These are phyloP conservation scores for Sporothrix euskadiensis DNA, from an alignment of 2,329 filamentous ascomycete genomes.

Conservation along the genomic window DNA sequence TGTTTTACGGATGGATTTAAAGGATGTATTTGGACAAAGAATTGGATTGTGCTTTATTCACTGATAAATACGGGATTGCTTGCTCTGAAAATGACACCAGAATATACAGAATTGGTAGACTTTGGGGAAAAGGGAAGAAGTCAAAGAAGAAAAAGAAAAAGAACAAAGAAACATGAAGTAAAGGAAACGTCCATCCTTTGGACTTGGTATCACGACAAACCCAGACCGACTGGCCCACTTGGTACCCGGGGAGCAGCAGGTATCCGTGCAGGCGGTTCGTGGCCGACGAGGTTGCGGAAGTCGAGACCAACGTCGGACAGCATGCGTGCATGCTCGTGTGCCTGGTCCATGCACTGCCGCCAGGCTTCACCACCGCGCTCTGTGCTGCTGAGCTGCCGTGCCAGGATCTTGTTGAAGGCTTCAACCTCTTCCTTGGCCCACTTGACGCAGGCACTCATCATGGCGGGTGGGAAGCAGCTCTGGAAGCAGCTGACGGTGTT, in stretches of 20 bases:
- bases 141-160: neutral
- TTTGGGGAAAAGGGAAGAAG: neutral
- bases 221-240: conserved; percentile 46
- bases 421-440: conserved; percentile 98
- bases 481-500: conserved; percentile 93
- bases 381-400: conserved; percentile 82
- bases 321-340: conserved; percentile 76
- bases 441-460: conserved; percentile 93
- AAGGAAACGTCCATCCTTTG: neutral
- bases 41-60: no score
- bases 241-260: conserved; percentile 31
- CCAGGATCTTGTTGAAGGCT: conserved; percentile 80
- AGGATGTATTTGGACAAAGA: no score
- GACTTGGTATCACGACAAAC: conserved; percentile 38
- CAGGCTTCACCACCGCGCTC: conserved; percentile 74
- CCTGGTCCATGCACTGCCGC: conserved; percentile 79
- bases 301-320: conserved; percentile 85
- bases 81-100: neutral
- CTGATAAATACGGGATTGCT: neutral
- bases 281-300: conserved; percentile 78
- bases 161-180: neutral
- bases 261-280: conserved; percentile 45
- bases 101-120: neutral
- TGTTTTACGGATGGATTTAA: no score
- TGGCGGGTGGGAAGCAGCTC: conserved; percentile 76